Base-by-base conservation (phyloP, 2,329 filamentous ascomycete species). In the Cytospora piceicola region DNA sequence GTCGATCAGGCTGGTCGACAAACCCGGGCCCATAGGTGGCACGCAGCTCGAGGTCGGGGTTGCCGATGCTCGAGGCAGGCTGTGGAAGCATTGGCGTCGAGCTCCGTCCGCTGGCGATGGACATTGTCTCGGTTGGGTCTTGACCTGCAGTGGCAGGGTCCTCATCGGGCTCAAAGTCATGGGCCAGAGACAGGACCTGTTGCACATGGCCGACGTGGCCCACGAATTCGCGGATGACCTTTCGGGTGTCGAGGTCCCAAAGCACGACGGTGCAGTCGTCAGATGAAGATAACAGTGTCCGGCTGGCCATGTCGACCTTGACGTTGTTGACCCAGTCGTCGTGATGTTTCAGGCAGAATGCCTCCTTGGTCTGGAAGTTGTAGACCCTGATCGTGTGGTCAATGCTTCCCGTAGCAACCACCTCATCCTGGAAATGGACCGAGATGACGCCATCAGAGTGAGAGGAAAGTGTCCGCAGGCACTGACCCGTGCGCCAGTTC, bases 291-390 rank as follows among this genome's bases (percentile, higher is more conserved):
- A 98, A 90, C 4, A 98, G 84, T 0, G 94, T 97, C 17, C 92
- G 89, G 12, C 92, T 96, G 1, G 85, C 80, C 0, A 89, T 85
- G 75, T 99, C 93, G 46, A 99, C 87, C 70, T 90, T 90, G 36
- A 98, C 94, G n/a, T 92, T 90, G 77, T 99, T 99, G 72, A 99
- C 94, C 92, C 94, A 98, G 76, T 98, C 94, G 0, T 84, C 87
- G 75, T 99, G 95, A 11, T 94, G 94, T 29, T 89, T 88, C 15
- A 99, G 83, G 60, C 88, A 85, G 71, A 90, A 96, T 0, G 90
- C 91, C 61, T 91, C 89, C 75, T 92, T 93, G 66, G 91, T 92
- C 72, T 91, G 86, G 73, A 96, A 95, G 76, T 97, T 94, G 86
- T 94, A 97, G 55, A 99, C 89, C 75, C 94, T 93, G 76, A 98